Conservation (phyloP, 2,329 filamentous ascomycete genomes). For the Ophiostoma pallidulum region DNA sequence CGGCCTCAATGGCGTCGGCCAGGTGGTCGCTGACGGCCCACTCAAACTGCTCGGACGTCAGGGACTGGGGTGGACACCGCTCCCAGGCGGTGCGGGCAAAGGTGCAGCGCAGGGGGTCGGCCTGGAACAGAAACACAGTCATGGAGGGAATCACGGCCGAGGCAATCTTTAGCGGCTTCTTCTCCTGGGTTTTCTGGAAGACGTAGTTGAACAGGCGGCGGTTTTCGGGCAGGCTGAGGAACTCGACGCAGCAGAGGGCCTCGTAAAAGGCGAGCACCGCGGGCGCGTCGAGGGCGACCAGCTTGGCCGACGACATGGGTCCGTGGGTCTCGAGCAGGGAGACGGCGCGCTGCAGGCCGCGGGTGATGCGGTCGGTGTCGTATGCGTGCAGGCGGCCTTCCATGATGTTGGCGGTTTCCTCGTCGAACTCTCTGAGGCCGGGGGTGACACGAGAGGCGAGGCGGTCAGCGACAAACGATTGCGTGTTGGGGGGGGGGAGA, state of each 20-base stretch:
- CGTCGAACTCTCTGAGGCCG: slow-evolving; percentile 32
- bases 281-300: slow-evolving; percentile 40
- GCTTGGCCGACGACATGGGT: slow-evolving; percentile 36
- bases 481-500: background rate
- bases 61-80: slow-evolving; percentile 48
- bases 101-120: slow-evolving; percentile 49
- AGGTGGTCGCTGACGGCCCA: slow-evolving; percentile 75
- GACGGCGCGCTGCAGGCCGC: slow-evolving; percentile 40
- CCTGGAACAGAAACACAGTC: slow-evolving; percentile 74
- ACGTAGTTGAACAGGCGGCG: slow-evolving; percentile 64
- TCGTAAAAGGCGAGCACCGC: slow-evolving; percentile 80
- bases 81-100: slow-evolving; percentile 64
- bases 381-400: slow-evolving; percentile 31
- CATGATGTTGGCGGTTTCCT: slow-evolving; percentile 29
- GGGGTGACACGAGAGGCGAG: no score
- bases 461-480: no score
- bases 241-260: slow-evolving; percentile 72
- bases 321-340: slow-evolving; percentile 36
- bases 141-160: slow-evolving; percentile 69
- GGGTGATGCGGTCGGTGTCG: slow-evolving; percentile 26
- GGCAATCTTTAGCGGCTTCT: slow-evolving; percentile 66
- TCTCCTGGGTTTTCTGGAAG: slow-evolving; percentile 70
- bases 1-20: slow-evolving; percentile 53
- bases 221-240: slow-evolving; percentile 50
- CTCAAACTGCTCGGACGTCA: slow-evolving; percentile 70